Base-by-base conservation (phyloP, 2,329 filamentous ascomycete species). In the Colletotrichum truncatum region DNA sequence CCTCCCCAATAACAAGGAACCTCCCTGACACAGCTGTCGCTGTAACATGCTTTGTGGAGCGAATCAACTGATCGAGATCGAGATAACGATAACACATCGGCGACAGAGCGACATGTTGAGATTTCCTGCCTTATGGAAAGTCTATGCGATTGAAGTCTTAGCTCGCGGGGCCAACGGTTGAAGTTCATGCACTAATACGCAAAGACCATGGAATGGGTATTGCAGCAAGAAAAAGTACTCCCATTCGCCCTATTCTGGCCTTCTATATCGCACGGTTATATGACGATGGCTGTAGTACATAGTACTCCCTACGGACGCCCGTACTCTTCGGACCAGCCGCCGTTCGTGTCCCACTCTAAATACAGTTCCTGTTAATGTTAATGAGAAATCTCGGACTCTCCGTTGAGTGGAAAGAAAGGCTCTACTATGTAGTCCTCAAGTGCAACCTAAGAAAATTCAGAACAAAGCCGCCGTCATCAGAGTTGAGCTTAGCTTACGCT, bases 41-140 rank as follows among this genome's bases (percentile, higher is more conserved):
- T 43, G 36, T 30, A 32, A 43, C 43, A 25, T 25, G 3, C 8
- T 28, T 2, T 4, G 43, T 49, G 59, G 52, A 43, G 18, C 30
- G 11, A 9, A 3, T 1, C 38, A 25, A 39, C 55, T 28, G 48
- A 61, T 64, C 18, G 11, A 25, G 61, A 64, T 64, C n/a, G 61
- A 64, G 48, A 64, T 61, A 61, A 41, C 55, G 61, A 64, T 43
- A 53, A 61, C 25, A 48, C 39, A 60, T 61, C 39, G 56, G 12
- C n/a, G 21, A 28, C 21, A 38, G 25, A 10, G 46, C 25, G 12
- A 30, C 16, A 23, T 28, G 48, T n/a, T n/a, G 46, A 28, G 46
- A 21, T 38, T 23, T 36, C 36, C 28, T 34, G 23, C 18, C 39
- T 11, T 38, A 14, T 25, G 11, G 11, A 23, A 39, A 53, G 55